Conservation (phyloP, 2,329 filamentous ascomycete genomes). For the Aspergillus clavatus region DNA sequence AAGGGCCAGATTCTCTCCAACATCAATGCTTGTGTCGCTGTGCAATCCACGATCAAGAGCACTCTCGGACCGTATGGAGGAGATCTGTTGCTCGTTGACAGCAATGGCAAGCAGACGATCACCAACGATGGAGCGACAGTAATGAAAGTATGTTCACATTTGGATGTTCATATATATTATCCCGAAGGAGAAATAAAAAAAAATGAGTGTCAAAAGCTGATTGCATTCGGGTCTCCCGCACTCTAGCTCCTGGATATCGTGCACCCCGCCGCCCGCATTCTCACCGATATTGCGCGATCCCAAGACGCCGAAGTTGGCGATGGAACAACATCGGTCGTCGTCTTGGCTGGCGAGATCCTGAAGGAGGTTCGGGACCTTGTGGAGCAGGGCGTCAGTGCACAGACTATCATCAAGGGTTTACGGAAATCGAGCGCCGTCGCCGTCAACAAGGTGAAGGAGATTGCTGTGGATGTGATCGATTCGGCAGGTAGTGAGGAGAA, state of each 20-base stretch:
- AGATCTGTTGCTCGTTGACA: constrained; percentile 91
- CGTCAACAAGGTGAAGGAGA: constrained; percentile 98
- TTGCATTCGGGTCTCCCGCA: constrained; percentile 6
- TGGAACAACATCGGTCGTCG: constrained; percentile 94
- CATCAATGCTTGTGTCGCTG: constrained; percentile 95
- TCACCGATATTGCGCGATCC: constrained; percentile 96
- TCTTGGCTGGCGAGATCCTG: constrained; percentile 92
- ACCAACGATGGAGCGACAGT: constrained; percentile 99
- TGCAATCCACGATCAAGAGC: constrained; percentile 92
- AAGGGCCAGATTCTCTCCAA: constrained; percentile 96
- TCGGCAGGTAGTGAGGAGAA: constrained; percentile 78
- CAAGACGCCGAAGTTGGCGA: constrained; percentile 99
- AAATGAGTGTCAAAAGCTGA: constrained; percentile 1
- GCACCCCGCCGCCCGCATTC: constrained; percentile 91
- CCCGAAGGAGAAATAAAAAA: too few species aligned
- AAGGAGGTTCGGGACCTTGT: constrained; percentile 96
- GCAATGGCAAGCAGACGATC: constrained; percentile 93
- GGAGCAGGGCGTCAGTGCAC: constrained; percentile 93
- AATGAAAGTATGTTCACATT: constrained; percentile 76
- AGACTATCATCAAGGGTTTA: constrained; percentile 95
- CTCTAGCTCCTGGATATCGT: constrained; percentile 90
- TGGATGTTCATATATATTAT: too few species aligned
- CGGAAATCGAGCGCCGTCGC: constrained; percentile 83
- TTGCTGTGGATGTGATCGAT: constrained; percentile 64
- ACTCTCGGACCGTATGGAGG: constrained; percentile 96